Conservation (phyloP, 768 basidiomycete species). For the Tricholoma terreum region DNA sequence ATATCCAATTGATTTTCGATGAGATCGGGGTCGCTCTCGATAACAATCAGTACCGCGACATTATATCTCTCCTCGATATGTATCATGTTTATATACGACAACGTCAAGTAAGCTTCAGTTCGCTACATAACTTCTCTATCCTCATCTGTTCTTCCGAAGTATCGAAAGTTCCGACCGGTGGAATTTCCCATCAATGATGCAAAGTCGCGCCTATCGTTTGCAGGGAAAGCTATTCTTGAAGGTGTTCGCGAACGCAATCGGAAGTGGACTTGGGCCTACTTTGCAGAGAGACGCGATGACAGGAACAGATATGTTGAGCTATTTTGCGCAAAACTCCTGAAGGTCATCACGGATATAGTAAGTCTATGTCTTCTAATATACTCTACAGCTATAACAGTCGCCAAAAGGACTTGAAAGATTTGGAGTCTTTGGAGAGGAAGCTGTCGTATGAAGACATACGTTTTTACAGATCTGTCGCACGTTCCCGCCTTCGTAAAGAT, state of each 20-base stretch:
- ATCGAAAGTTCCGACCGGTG: slow-evolving; percentile 75
- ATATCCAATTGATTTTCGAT: slow-evolving; percentile 84
- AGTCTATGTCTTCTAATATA: slow-evolving; percentile 19
- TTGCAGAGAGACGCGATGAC: slow-evolving; percentile 85
- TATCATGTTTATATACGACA: slow-evolving; percentile 92
- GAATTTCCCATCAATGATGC: slow-evolving; percentile 60
- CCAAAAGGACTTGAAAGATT: slow-evolving; percentile 45
- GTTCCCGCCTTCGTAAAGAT: slow-evolving; percentile 85
- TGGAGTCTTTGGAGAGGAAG: slow-evolving; percentile 74
- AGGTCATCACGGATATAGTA: slow-evolving; percentile 53
- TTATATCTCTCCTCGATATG: slow-evolving; percentile 90
- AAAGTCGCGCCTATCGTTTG: slow-evolving; percentile 72
- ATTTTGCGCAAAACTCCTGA: slow-evolving; percentile 72
- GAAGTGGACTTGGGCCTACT: slow-evolving; percentile 92
- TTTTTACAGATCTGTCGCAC: slow-evolving; percentile 94
- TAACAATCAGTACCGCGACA: slow-evolving; percentile 91
- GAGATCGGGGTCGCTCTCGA: slow-evolving; percentile 92
- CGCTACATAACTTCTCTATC: background rate
- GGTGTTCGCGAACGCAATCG: slow-evolving; percentile 80
- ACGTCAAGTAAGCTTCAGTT: slow-evolving; percentile 53
- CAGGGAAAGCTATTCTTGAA: slow-evolving; percentile 71
- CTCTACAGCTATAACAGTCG: slow-evolving; percentile 1
- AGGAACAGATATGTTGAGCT: slow-evolving; percentile 80
- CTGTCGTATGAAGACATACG: slow-evolving; percentile 93
- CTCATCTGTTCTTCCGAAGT: slow-evolving; percentile 44